Evolutionary conservation across 192 early-diverging fungal genomes (phyloP), one percentile per base, ranked within the genome.

Genomic region (Backusella parvicylindrica): DNA sequence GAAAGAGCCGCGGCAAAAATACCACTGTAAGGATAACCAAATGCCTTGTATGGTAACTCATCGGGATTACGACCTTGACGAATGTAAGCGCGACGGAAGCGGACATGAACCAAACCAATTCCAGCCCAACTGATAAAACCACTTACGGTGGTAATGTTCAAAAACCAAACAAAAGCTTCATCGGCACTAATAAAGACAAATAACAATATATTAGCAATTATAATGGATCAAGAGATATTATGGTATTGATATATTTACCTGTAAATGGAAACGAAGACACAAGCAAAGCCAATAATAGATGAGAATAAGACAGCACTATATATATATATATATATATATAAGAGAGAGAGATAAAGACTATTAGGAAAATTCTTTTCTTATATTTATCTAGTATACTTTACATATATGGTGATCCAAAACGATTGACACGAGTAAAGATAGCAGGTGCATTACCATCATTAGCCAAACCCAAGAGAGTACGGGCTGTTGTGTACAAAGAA

Each of bases 81-180:
- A 26, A 88, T 70, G 67, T 89, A 91, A 9, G 95, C 94, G 35
- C 85, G 86, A 47, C 93, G 91, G 89, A 95, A 96, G 23, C 95
- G 89, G 72, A 91, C 81, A 75, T 95, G 94, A 32, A 87, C 89
- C 50, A 92, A 47, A 40, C 86, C 84, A 76, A 95, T 95, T 67
- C 92, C 92, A 23, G 91, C 38, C 95, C 95, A 95, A 77, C 91
- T 92, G n/a, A 91, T 81, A 75, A 96, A 92, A 23, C 93, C 92
- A 2, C 90, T 84, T 15, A 95, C 87, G 0, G 93, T 90, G 23
- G 90, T 85, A 8, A 91, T 76, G 43, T 83, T 86, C 65, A 91
- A 72, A 32, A 90, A 76, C 79, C 87, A 91, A n/a, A 77, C 74
- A 67, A 94, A 96, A 53, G 85, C 72, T 18, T 49, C 79, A 23